Percentiles rank a stretch among this genome's conserved stretches.
These are phyloP conservation scores for Encephalitozoon hellem DNA, from an alignment of 371 early-diverging fungal species.

Conservation along the genomic window DNA sequence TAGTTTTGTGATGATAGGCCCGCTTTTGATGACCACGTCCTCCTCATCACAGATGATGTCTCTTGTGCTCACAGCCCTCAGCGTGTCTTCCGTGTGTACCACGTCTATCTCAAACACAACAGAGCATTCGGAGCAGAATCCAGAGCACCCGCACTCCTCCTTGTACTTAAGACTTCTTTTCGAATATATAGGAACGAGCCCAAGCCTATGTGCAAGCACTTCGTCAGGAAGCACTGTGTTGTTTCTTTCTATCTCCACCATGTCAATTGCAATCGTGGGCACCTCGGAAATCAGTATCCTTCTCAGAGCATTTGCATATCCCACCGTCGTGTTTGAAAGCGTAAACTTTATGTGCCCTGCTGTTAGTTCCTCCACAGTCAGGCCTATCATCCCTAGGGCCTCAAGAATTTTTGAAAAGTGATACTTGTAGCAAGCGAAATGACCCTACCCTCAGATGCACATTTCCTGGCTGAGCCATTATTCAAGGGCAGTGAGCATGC, in stretches of 20 bases:
- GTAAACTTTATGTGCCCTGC: conserved; percentile 24
- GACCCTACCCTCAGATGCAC: not conserved
- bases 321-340: conserved; percentile 77
- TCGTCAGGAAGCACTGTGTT: conserved; percentile 89
- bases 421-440: not conserved
- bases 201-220: conserved; percentile 86
- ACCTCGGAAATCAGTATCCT: conserved; percentile 77
- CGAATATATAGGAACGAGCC: conserved; percentile 88
- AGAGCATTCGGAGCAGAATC: conserved; percentile 83
- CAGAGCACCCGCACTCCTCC: conserved; percentile 61
- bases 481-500: not conserved
- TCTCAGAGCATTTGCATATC: conserved; percentile 86
- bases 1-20: conserved; percentile 83
- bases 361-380: conserved; percentile 20
- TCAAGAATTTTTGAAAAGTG: not conserved
- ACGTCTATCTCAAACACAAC: conserved; percentile 69
- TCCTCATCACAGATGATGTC: conserved; percentile 65
- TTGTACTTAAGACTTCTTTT: conserved; percentile 64
- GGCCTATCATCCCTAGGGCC: not conserved
- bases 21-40: conserved; percentile 69
- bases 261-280: conserved; percentile 71
- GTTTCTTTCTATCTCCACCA: conserved; percentile 82
- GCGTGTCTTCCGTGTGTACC: conserved; percentile 2
- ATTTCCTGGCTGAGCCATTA: not conserved
- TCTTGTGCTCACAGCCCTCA: conserved; percentile 34